Conservation (phyloP, 2,329 filamentous ascomycete genomes). For the Microthyrium microscopicum region DNA sequence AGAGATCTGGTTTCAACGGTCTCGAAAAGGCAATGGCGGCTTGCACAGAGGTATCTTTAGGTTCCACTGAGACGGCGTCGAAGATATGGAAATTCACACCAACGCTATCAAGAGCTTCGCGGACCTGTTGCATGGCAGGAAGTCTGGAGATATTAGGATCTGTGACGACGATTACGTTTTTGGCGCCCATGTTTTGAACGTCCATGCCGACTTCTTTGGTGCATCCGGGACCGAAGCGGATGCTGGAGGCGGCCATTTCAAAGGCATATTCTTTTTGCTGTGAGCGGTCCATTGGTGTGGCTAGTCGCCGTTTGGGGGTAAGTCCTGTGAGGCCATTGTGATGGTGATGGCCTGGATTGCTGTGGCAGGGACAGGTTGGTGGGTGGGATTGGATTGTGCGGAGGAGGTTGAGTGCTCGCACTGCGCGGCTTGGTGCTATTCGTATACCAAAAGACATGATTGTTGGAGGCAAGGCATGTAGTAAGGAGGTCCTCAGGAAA, state of each 20-base stretch:
- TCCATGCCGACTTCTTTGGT: constrained; percentile 98
- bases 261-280: constrained; percentile 92
- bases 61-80: constrained; percentile 68
- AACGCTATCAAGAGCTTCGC: constrained; percentile 62
- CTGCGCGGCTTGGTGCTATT: constrained; percentile 29
- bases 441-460: constrained; percentile 13
- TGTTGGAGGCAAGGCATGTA: too few species aligned
- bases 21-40: constrained; percentile 81
- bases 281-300: constrained; percentile 57
- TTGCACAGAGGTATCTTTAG: constrained; percentile 83
- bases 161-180: constrained; percentile 82
- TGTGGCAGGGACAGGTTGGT: constrained; percentile 80
- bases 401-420: constrained; percentile 54
- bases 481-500: too few species aligned
- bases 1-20: constrained; percentile 67
- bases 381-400: constrained; percentile 84
- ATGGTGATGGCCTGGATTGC: constrained; percentile 68
- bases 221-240: constrained; percentile 82
- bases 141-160: constrained; percentile 68
- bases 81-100: constrained; percentile 70
- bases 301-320: constrained; percentile 26
- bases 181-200: constrained; percentile 74
- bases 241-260: constrained; percentile 91
- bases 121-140: constrained; percentile 76
- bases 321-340: constrained; percentile 22